Base-by-base conservation (phyloP, 768 basidiomycete species). In the Lentinus tigrinus region DNA sequence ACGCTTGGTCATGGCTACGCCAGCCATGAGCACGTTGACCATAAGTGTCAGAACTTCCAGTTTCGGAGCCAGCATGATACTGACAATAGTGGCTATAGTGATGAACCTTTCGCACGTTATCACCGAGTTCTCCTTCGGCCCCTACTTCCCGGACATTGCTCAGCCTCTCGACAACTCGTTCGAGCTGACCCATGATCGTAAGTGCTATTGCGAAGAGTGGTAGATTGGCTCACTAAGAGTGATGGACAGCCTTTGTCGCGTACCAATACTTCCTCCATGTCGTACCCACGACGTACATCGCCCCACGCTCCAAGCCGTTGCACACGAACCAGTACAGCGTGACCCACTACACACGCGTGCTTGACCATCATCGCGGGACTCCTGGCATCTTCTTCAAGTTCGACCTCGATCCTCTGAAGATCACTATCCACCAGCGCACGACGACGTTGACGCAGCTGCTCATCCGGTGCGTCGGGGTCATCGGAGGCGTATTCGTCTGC, bases 371-470 rank as follows among this genome's bases (percentile, higher is more conserved):
- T 62, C 74, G 78, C 16, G 92, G 91, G 7, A 88, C 93, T 0
- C 96, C 96, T 0, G 95, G 92, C 16, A 96, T 98, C 69, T 98
- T 96, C 79, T 97, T 98, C 88, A 97, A 98, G 73, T 98, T 93
- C 70, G 95, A 99, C 57, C 75, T 98, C 37, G 96, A 99, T 69
- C 94, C 95, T 0, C 81, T 98, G 74, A 78, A 83, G 23, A 79
- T 98, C 58, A 88, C 85, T 0, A 85, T 98, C 53, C 83, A 90
- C 66, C 95, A 98, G 73, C 85, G 94, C 17, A 98, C 96, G 19
- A 93, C 89, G 0, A 78, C 84, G 1, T 74, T 99, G 50, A 67
- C 88, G 3, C 89, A 95, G 63, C 82, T 99, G 53, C 67, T 97
- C 62, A 89, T 98, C 61, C 81, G 89, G 74, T 81, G 58, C 46